Conservation (phyloP, 352 stramenopile genomes). For the Phytophthora litchii region DNA sequence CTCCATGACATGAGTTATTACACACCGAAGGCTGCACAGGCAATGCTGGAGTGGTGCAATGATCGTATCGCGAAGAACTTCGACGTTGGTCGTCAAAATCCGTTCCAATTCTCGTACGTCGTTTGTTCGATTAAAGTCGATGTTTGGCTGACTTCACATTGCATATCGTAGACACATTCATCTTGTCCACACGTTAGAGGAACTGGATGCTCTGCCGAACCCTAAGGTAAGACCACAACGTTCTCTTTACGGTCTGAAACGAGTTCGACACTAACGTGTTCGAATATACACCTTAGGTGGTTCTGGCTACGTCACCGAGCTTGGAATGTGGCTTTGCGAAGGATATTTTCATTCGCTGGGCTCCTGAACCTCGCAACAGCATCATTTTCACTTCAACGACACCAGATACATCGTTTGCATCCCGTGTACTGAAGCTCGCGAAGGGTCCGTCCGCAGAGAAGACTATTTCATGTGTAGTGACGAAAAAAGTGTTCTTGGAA, state of each 20-base stretch:
- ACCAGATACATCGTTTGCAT: slow-evolving; percentile 70
- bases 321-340: slow-evolving; percentile 86
- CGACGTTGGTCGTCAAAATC: slow-evolving; percentile 86
- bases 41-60: slow-evolving; percentile 92
- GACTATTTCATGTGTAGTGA: slow-evolving; percentile 68
- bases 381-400: slow-evolving; percentile 84
- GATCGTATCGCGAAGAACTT: slow-evolving; percentile 92
- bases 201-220: slow-evolving; percentile 84
- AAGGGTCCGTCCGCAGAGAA: slow-evolving; percentile 57
- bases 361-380: slow-evolving; percentile 74
- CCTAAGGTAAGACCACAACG: slow-evolving; percentile 57
- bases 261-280: background rate
- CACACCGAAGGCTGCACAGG: slow-evolving; percentile 85
- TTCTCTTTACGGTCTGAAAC: background rate
- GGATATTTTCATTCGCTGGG: slow-evolving; percentile 87
- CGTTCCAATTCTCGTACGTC: slow-evolving; percentile 88
- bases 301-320: slow-evolving; percentile 79
- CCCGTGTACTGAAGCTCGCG: slow-evolving; percentile 60
- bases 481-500: slow-evolving; percentile 77
- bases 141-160: slow-evolving; percentile 4
- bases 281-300: slow-evolving; percentile 48
- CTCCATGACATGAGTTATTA: slow-evolving; percentile 92
- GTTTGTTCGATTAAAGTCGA: background rate
- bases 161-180: slow-evolving; percentile 72
- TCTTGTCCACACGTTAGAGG: slow-evolving; percentile 84